These are phyloP conservation scores for Wickerhamiella bombiphila DNA, from an alignment of 805 yeast species.

Conservation along the genomic window DNA sequence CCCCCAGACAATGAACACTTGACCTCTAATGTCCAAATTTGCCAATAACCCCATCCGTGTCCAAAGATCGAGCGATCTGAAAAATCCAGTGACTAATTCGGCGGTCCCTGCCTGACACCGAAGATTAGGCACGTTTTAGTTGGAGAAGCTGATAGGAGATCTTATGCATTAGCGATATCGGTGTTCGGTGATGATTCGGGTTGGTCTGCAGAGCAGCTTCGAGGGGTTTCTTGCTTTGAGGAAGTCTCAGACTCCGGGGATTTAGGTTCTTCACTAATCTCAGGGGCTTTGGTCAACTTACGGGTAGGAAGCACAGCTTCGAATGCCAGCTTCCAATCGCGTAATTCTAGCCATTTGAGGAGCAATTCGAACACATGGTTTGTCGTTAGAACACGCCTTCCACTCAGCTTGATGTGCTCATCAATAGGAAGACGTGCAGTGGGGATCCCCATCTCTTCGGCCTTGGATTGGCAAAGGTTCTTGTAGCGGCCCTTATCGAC, in stretches of 20 bases:
- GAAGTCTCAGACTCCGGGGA: too few species aligned
- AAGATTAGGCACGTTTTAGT: too few species aligned
- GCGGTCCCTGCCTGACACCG: too few species aligned
- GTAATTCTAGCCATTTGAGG: slow-evolving; percentile 61
- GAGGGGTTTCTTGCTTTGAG: too few species aligned
- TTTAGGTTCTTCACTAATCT: neutral
- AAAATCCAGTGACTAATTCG: too few species aligned
- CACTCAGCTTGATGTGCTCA: slow-evolving; percentile 65
- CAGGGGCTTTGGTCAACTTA: slow-evolving; percentile 30
- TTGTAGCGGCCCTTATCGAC: slow-evolving; percentile 91
- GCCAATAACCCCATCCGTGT: slow-evolving; percentile 18
- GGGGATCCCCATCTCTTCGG: slow-evolving; percentile 50
- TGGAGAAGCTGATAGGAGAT: too few species aligned
- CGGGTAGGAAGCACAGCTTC: slow-evolving; percentile 77
- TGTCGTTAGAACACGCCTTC: slow-evolving; percentile 81
- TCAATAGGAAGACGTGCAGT: slow-evolving; percentile 79
- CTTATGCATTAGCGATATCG: too few species aligned
- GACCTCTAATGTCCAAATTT: slow-evolving; percentile 11
- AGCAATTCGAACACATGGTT: slow-evolving; percentile 87
- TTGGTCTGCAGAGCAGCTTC: too few species aligned
- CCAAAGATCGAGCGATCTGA: too few species aligned
- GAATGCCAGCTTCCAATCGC: slow-evolving; percentile 77
- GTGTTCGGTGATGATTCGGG: too few species aligned
- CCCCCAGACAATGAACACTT: slow-evolving; percentile 14
- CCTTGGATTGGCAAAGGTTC: slow-evolving; percentile 65